Evolutionary conservation across 2,329 filamentous ascomycete genomes (phyloP).

Genomic region (Penicillium polonicum): DNA sequence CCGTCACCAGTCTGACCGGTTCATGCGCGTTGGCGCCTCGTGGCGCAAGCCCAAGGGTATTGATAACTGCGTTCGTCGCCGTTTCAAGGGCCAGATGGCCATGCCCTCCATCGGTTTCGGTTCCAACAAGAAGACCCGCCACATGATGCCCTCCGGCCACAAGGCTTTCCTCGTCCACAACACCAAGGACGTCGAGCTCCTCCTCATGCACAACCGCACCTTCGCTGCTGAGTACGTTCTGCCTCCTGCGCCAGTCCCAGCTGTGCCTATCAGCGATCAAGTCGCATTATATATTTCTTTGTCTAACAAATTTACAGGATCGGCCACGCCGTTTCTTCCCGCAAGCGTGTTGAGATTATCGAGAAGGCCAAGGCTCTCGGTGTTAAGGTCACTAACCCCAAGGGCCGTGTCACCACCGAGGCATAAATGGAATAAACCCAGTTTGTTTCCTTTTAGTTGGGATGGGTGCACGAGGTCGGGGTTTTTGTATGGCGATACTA

Average conservation of each 20-base stretch:
- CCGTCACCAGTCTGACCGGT: constrained; percentile 96
- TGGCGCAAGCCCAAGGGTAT: constrained; percentile 99
- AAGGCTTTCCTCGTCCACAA: constrained; percentile 99
- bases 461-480: constrained; percentile 27
- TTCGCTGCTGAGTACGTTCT: constrained; percentile 92
- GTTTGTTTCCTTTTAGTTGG: constrained; percentile 31
- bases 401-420: constrained; percentile 98
- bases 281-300: background rate
- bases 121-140: constrained; percentile 98
- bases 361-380: constrained; percentile 95
- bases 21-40: constrained; percentile 83
- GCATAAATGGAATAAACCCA: constrained; percentile 58
- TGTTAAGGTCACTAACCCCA: constrained; percentile 99
- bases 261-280: background rate
- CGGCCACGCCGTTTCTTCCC: constrained; percentile 93
- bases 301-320: constrained; percentile 62
- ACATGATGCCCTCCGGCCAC: constrained; percentile 98
- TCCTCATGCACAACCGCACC: constrained; percentile 99
- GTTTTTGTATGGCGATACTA: constrained; percentile 30
- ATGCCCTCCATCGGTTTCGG: constrained; percentile 99
- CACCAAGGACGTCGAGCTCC: constrained; percentile 89
- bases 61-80: constrained; percentile 94
- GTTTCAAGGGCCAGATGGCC: constrained; percentile 90
- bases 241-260: background rate
- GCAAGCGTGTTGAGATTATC: constrained; percentile 98